Percentiles rank a stretch among this genome's conserved stretches.
Conservation (phyloP, 805 yeast species). For the Jamesozyma spencerorum region DNA sequence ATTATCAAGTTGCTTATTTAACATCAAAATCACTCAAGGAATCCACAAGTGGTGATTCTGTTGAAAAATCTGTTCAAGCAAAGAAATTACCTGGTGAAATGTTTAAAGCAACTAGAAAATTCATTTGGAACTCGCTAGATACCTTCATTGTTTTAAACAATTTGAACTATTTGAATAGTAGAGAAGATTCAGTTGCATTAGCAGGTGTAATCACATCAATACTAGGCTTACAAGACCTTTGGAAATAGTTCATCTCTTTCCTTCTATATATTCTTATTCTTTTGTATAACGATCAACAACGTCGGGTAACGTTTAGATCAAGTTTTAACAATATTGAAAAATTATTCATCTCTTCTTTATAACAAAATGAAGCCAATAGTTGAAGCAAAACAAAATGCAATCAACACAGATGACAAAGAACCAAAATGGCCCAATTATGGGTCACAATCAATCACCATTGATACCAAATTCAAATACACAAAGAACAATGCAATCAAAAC, state of each 20-base stretch:
- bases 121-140: slow-evolving; percentile 72
- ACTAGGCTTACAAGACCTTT: slow-evolving; percentile 64
- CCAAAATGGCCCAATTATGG: too few species aligned
- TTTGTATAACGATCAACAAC: too few species aligned
- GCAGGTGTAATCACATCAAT: slow-evolving; percentile 79
- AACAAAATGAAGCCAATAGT: too few species aligned
- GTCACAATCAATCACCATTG: too few species aligned
- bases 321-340: too few species aligned
- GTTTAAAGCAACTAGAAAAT: slow-evolving; percentile 45
- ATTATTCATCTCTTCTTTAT: too few species aligned
- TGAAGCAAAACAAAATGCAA: too few species aligned
- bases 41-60: background rate
- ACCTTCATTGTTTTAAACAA: slow-evolving; percentile 64
- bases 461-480: background rate
- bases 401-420: too few species aligned
- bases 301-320: too few species aligned
- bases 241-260: slow-evolving; percentile 44
- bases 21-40: background rate
- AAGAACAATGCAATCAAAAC: background rate
- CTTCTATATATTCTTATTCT: too few species aligned
- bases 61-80: slow-evolving; percentile 7
- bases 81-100: slow-evolving; percentile 34
- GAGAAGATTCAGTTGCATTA: slow-evolving; percentile 74
- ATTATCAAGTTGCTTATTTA: slow-evolving; percentile 34
- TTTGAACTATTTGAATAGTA: slow-evolving; percentile 47